Percentiles rank a stretch among this genome's conserved stretches.
These are phyloP conservation scores for Agaricus subrufescens DNA, from an alignment of 768 basidiomycete genomes.

Conservation along the genomic window DNA sequence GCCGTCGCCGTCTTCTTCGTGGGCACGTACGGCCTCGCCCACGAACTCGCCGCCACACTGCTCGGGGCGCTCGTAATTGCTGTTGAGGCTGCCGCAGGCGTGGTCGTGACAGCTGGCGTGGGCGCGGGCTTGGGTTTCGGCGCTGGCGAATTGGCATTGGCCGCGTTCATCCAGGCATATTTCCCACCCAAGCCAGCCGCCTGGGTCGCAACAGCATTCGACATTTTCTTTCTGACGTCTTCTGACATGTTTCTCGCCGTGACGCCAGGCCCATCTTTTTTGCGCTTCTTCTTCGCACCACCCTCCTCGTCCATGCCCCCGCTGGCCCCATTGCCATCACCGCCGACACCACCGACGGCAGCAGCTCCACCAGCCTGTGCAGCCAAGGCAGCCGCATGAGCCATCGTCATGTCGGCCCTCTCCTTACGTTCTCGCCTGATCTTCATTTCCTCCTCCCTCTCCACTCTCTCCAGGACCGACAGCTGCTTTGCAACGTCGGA, in stretches of 20 bases:
- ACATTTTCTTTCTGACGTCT: slow-evolving; percentile 89
- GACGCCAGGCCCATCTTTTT: slow-evolving; percentile 79
- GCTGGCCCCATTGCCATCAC: slow-evolving; percentile 23
- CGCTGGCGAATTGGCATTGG: slow-evolving; percentile 36
- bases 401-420: slow-evolving; percentile 65
- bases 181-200: slow-evolving; percentile 81
- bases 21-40: slow-evolving; percentile 60
- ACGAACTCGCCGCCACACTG: slow-evolving; percentile 29
- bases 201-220: slow-evolving; percentile 83
- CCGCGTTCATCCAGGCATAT: slow-evolving; percentile 86
- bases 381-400: slow-evolving; percentile 59
- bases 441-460: slow-evolving; percentile 79
- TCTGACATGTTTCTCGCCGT: slow-evolving; percentile 89
- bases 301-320: slow-evolving; percentile 28
- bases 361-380: slow-evolving; percentile 46
- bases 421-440: slow-evolving; percentile 76
- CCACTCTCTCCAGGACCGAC: slow-evolving; percentile 66
- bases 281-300: slow-evolving; percentile 72
- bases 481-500: slow-evolving; percentile 79
- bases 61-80: no score
- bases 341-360: slow-evolving; percentile 22
- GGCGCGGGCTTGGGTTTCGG: slow-evolving; percentile 18
- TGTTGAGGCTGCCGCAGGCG: slow-evolving; percentile 20
- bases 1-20: slow-evolving; percentile 8
- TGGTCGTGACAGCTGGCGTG: slow-evolving; percentile 25